phyloP scores from a whole-genome alignment of 2,329 filamentous ascomycete species.

The Cryoendolithus antarcticus region DNA sequence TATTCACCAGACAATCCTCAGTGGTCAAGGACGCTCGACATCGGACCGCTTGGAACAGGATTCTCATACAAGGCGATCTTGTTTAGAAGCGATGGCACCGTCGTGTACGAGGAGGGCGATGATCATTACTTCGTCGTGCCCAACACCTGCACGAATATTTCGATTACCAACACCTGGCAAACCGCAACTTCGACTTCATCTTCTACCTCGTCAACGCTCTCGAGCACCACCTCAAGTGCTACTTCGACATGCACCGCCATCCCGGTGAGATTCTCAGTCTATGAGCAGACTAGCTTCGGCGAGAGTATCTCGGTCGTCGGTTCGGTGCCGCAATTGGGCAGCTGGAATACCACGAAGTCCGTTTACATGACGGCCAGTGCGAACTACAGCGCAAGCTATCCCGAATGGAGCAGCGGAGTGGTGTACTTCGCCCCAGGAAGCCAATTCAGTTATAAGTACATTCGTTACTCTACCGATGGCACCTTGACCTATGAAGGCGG shows the following conservation, averaged over 20 bases:
- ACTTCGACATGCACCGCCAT: conserved; percentile 2
- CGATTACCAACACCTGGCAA: conserved; percentile 16
- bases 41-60: too few species aligned
- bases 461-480: conserved; percentile 45
- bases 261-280: conserved; percentile 49
- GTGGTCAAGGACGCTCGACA: too few species aligned
- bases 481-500: conserved; percentile 35
- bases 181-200: neutral
- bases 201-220: conserved; percentile 9
- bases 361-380: conserved; percentile 44
- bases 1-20: too few species aligned
- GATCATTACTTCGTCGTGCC: too few species aligned
- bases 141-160: conserved; percentile 4
- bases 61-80: too few species aligned
- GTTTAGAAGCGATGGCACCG: too few species aligned
- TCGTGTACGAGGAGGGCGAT: too few species aligned
- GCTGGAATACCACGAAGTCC: conserved; percentile 45
- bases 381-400: conserved; percentile 47
- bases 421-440: conserved; percentile 45
- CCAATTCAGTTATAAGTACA: conserved; percentile 46
- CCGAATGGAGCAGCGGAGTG: conserved; percentile 46
- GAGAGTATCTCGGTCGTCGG: conserved; percentile 55
- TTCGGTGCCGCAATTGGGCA: conserved; percentile 43
- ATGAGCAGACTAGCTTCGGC: conserved; percentile 45
- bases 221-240: conserved; percentile 10